phyloP scores from a whole-genome alignment of 2,329 filamentous ascomycete species.

The Fusarium sp. region DNA sequence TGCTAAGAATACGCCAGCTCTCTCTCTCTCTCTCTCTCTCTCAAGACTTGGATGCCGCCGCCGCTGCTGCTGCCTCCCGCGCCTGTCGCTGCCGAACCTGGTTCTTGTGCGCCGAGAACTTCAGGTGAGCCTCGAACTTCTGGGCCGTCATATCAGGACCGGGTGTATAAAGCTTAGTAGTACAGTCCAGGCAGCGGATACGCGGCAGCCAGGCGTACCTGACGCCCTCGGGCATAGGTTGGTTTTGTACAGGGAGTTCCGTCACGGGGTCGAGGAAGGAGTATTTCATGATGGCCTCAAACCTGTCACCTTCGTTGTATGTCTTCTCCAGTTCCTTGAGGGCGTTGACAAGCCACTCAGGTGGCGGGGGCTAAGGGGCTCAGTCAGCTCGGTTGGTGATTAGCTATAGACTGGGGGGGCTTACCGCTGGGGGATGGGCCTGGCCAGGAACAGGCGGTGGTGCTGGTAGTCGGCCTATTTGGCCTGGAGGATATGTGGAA shows the following conservation, averaged over 20 bases:
- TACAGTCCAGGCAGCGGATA: slow-evolving; percentile 92
- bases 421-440: slow-evolving; percentile 70
- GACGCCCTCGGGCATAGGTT: slow-evolving; percentile 70
- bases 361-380: slow-evolving; percentile 78
- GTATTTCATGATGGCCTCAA: slow-evolving; percentile 93
- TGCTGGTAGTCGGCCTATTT: slow-evolving; percentile 77
- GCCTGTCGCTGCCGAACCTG: slow-evolving; percentile 63
- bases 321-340: slow-evolving; percentile 77
- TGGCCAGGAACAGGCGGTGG: slow-evolving; percentile 70
- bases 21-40: slow-evolving; percentile 1
- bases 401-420: slow-evolving; percentile 46
- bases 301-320: slow-evolving; percentile 81
- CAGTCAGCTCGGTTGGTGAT: slow-evolving; percentile 31
- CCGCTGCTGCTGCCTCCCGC: slow-evolving; percentile 28
- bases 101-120: slow-evolving; percentile 83
- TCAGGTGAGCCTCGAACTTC: slow-evolving; percentile 94
- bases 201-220: slow-evolving; percentile 88
- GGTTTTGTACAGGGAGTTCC: slow-evolving; percentile 70
- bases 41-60: slow-evolving; percentile 7
- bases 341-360: slow-evolving; percentile 84
- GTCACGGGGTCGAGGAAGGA: slow-evolving; percentile 81
- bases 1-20: background rate
- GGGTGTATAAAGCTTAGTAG: slow-evolving; percentile 92
- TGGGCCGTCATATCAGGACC: slow-evolving; percentile 86
- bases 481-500: slow-evolving; percentile 60